phyloP scores from a whole-genome alignment of 2,329 filamentous ascomycete genomes.

The Exophiala dermatitidis region DNA sequence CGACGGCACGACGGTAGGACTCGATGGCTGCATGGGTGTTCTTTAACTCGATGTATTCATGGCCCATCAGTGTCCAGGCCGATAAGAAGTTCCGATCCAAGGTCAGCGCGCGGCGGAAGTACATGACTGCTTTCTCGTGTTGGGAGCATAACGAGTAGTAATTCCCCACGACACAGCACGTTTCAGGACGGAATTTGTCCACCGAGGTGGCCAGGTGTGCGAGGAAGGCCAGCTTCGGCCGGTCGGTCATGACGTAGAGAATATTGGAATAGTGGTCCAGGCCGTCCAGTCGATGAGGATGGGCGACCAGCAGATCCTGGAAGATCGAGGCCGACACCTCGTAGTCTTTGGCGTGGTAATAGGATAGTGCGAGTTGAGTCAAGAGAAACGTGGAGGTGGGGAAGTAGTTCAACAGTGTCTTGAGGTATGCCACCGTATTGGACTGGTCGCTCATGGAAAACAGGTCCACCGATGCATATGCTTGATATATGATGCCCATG shows the following conservation, averaged over 20 bases:
- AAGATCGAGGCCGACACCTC: slow-evolving; percentile 58
- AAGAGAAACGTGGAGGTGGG: slow-evolving; percentile 82
- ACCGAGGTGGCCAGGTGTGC: slow-evolving; percentile 84
- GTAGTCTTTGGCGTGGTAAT: slow-evolving; percentile 81
- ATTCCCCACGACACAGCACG: slow-evolving; percentile 93
- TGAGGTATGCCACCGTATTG: slow-evolving; percentile 20
- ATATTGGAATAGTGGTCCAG: slow-evolving; percentile 97
- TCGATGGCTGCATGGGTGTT: slow-evolving; percentile 98
- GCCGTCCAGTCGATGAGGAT: slow-evolving; percentile 69
- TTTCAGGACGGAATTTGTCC: slow-evolving; percentile 94
- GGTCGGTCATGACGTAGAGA: slow-evolving; percentile 80
- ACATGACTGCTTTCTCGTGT: slow-evolving; percentile 96
- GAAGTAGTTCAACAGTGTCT: slow-evolving; percentile 72
- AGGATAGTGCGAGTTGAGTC: slow-evolving; percentile 78
- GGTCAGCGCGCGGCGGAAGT: slow-evolving; percentile 87
- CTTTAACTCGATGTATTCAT: slow-evolving; percentile 97
- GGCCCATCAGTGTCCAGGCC: slow-evolving; percentile 97
- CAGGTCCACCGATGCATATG: slow-evolving; percentile 83
- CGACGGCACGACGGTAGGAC: slow-evolving; percentile 88
- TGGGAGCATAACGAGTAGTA: slow-evolving; percentile 92
- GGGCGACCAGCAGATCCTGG: slow-evolving; percentile 60
- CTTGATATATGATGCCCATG: slow-evolving; percentile 87
- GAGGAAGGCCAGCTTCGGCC: slow-evolving; percentile 84
- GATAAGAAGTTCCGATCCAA: slow-evolving; percentile 85
- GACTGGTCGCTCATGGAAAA: slow-evolving; percentile 61